phyloP scores from a whole-genome alignment of 2,329 filamentous ascomycete species.

The Colletotrichum chrysophilum region DNA sequence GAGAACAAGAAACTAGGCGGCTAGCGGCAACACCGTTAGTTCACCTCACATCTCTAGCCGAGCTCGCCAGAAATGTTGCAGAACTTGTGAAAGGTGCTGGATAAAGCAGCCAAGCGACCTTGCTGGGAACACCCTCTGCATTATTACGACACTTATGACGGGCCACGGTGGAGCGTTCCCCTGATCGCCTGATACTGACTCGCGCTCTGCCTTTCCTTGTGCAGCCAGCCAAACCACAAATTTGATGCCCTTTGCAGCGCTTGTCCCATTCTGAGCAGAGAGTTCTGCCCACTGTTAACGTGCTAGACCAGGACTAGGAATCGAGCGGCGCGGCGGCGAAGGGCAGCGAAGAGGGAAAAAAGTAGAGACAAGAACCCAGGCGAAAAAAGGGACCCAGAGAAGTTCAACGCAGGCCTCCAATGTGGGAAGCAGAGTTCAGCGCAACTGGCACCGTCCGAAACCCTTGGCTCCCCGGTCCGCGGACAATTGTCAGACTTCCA shows the following conservation, averaged over 20 bases:
- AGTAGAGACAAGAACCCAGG: background rate
- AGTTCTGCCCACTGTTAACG: background rate
- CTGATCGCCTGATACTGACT: conserved; percentile 15
- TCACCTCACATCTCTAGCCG: background rate
- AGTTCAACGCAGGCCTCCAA: conserved; percentile 3
- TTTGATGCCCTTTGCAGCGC: background rate
- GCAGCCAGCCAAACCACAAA: background rate
- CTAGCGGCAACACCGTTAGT: background rate
- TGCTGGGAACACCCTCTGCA: background rate
- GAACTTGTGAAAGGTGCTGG: too few species aligned
- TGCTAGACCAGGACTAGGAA: background rate
- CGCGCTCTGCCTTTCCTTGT: background rate
- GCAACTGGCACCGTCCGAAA: background rate
- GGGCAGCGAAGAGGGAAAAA: background rate
- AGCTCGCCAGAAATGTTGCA: background rate
- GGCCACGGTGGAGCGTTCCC: conserved; percentile 4
- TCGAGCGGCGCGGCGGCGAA: background rate
- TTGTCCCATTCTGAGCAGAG: background rate
- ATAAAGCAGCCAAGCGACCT: too few species aligned
- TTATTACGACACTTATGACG: conserved; percentile 17
- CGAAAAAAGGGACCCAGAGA: background rate
- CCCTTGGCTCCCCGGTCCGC: background rate
- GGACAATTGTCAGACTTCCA: background rate
- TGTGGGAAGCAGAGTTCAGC: background rate
- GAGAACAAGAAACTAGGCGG: background rate